phyloP scores from a whole-genome alignment of 1,284 basidiomycete genomes.

The Singerocomus rubriflavus region DNA sequence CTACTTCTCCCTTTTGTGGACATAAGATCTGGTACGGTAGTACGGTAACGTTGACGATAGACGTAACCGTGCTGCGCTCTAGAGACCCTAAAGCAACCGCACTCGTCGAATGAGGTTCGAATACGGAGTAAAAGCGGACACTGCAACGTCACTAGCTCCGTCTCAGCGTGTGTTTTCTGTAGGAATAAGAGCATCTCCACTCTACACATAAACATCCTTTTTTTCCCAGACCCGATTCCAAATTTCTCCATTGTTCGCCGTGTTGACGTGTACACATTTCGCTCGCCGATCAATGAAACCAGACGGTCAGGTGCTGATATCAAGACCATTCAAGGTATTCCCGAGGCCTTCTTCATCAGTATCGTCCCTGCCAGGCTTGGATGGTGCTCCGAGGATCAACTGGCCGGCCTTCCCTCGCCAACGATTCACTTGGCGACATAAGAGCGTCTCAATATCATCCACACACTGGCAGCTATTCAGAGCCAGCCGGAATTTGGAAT shows the following conservation, averaged over 20 bases:
- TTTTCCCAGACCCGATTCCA: neutral
- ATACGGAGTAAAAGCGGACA: too few relatives aligned
- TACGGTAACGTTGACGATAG: neutral
- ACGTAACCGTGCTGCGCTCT: too few relatives aligned
- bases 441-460: constrained; percentile 45
- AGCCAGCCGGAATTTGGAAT: constrained; percentile 48
- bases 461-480: constrained; percentile 41
- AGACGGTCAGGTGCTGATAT: neutral
- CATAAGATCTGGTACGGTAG: too few relatives aligned
- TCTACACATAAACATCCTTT: too few relatives aligned
- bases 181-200: too few relatives aligned
- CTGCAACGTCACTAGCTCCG: too few relatives aligned
- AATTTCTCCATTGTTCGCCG: neutral
- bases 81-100: too few relatives aligned
- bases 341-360: constrained; percentile 5
- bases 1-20: too few relatives aligned
- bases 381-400: neutral
- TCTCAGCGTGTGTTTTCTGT: too few relatives aligned
- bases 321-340: neutral
- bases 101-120: too few relatives aligned
- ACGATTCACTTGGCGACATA: constrained; percentile 44
- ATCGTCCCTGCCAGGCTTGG: neutral
- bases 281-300: neutral
- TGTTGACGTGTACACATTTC: constrained; percentile 1
- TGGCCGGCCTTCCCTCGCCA: constrained; percentile 45